A percentile compares a stretch with the other conserved stretches of the same genome.
Evolutionary conservation across 768 basidiomycete genomes (phyloP).

Genomic region (Termitomyces sp.): DNA sequence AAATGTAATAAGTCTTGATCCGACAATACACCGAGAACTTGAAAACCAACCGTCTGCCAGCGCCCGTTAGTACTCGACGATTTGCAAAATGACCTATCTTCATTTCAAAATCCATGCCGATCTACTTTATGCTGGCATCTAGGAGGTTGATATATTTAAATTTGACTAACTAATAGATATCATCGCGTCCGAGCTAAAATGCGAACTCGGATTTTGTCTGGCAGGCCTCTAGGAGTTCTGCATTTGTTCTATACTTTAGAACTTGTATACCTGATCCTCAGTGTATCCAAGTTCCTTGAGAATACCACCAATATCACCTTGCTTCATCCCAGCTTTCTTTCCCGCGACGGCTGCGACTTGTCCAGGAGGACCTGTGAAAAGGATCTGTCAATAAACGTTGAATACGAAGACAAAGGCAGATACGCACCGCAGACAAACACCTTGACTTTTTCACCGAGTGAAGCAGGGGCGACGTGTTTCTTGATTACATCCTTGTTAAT

Average conservation of each 20-base stretch:
- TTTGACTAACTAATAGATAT: no score
- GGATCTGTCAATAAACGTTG: constrained; percentile 4
- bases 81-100: no score
- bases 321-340: constrained; percentile 83
- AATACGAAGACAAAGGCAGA: background rate
- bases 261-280: constrained; percentile 64
- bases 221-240: background rate
- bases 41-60: no score
- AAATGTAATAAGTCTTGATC: no score
- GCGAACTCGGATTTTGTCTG: background rate
- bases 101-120: no score
- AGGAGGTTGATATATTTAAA: no score
- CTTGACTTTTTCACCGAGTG: constrained; percentile 75
- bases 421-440: constrained; percentile 82
- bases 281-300: constrained; percentile 87
- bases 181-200: background rate
- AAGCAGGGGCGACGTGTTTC: constrained; percentile 63
- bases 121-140: no score
- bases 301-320: constrained; percentile 79
- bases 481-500: constrained; percentile 71
- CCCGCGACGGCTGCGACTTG: constrained; percentile 90
- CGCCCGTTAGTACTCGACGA: no score
- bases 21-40: no score
- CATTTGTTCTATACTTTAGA: constrained; percentile 18
- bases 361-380: constrained; percentile 64